Conservation (phyloP, 2,329 filamentous ascomycete species). For the Pseudogymnoascus pannorum region DNA sequence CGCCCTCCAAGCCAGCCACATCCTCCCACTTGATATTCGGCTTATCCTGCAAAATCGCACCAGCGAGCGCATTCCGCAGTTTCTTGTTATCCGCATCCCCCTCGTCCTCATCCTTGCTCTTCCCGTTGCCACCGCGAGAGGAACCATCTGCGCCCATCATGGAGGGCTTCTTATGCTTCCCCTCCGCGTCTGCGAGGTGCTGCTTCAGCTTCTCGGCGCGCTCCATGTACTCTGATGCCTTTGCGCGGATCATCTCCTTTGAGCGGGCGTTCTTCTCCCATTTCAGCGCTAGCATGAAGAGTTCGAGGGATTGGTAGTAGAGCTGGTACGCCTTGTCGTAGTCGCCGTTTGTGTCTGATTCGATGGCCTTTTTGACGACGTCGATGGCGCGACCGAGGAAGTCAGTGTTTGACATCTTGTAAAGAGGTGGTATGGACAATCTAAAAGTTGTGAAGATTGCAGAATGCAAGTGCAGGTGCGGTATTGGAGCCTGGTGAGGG, state of each 20-base stretch:
- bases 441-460: not conserved
- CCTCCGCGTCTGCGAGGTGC: slow-evolving; percentile 70
- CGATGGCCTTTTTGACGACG: slow-evolving; percentile 94
- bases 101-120: slow-evolving; percentile 47
- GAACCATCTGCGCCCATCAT: slow-evolving; percentile 67
- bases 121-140: slow-evolving; percentile 53
- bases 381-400: slow-evolving; percentile 96
- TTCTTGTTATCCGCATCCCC: slow-evolving; percentile 92
- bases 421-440: not conserved
- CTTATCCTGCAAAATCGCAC: slow-evolving; percentile 89
- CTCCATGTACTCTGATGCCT: slow-evolving; percentile 96
- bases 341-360: slow-evolving; percentile 87
- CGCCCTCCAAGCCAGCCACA: slow-evolving; percentile 85
- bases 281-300: slow-evolving; percentile 98
- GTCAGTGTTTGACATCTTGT: slow-evolving; percentile 85
- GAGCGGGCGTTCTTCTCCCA: slow-evolving; percentile 99
- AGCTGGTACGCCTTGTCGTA: slow-evolving; percentile 96
- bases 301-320: slow-evolving; percentile 92
- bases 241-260: slow-evolving; percentile 94
- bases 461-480: not conserved
- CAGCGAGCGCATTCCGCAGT: slow-evolving; percentile 78
- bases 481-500: not conserved
- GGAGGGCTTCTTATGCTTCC: slow-evolving; percentile 62
- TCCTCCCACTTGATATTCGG: slow-evolving; percentile 98
- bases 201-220: slow-evolving; percentile 96